Base-by-base conservation (phyloP, 371 early-diverging fungal genomes). In the Blastocladiella emersonii region DNA sequence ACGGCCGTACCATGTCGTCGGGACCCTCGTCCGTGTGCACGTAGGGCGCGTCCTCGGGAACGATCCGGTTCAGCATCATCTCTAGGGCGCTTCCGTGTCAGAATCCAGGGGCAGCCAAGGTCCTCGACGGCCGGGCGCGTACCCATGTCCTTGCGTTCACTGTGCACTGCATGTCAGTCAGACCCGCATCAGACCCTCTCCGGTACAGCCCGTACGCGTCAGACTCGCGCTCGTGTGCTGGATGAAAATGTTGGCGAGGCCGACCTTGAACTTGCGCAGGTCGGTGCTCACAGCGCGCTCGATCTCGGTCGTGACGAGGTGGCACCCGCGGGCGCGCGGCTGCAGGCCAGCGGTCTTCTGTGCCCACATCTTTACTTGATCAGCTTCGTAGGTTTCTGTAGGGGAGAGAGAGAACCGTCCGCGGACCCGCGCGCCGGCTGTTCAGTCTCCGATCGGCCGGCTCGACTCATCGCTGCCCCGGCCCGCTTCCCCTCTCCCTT, bases 161-260 rank as follows among this genome's bases (percentile, higher is more conserved):
- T 13, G 8, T 5, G 39, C 69, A 89, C 91, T 17, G 70, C 79
- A 63, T 92, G 92, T 70, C 93, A 93, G 68, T 93, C 92, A n/a
- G n/a, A n/a, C n/a, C n/a, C n/a, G n/a, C n/a, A n/a, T n/a, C n/a
- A n/a, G n/a, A n/a, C n/a, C n/a, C n/a, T n/a, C n/a, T n/a, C n/a
- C n/a, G n/a, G n/a, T n/a, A n/a, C n/a, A 57, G n/a, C 7, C 45
- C 57, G 36, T 19, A 45, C 36, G 7, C 21, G 30, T 37, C 15
- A 67, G 62, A 7, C 8, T 25, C 25, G 27, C 41, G 27, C 30
- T 30, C 10, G 62, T 64, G 34, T 34, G 51, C 63, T n/a, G 61
- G 15, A 48, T 74, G 66, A 93, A 93, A 25, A 93, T 64, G 70
- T 93, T 90, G 64, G 88, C 89, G 85, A 92, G 80, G 39, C 92